Base-by-base conservation (phyloP, 805 yeast genomes). In the Candida succiphila region DNA sequence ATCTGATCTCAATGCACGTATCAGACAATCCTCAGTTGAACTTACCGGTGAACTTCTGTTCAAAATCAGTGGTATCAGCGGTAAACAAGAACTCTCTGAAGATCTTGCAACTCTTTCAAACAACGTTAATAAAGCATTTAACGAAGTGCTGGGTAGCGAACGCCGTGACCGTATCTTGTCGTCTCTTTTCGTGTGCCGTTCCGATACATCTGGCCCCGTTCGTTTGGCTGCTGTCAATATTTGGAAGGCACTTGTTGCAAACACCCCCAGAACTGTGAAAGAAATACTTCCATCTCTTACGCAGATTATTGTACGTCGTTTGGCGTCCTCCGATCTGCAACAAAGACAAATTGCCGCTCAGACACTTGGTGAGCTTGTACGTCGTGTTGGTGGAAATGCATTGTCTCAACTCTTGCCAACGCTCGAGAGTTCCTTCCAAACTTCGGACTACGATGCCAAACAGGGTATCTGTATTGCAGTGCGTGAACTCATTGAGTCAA, bases 401-500 rank as follows among this genome's bases (percentile, higher is more conserved):
- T 68, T 92, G 41, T 65, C 85, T 3, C 86, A 83, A 52, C 61
- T 92, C 40, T 63, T 92, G 39, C 98, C 98, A 28, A 81, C 94
- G 4, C 63, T 89, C 46, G 81, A 84, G 44, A 72, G 69, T 26
- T 70, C 85, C 1, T 60, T 82, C 41, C 52, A 64, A 34, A 49
- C 63, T 13, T 61, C 67, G n/a, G 92, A 82, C 47, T 63, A 83
- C n/a, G 92, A 80, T 52, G 80, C 94, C 25, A 84, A 83, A 52
- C 94, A 88, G 63, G 99, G 99, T 65, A 85, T 92, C 33, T 92
- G 98, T 65, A 76, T 89, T 54, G 98, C 98, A 7, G 65, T 87
- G 31, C 72, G 77, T 29, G 97, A 88, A 54, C 74, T 92, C 40
- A 76, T 88, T 41, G 78, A 75, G 42, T 82, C 95, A 0, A 72